Base-by-base conservation (phyloP, 768 basidiomycete species). In the Clitopilus hobsonii region DNA sequence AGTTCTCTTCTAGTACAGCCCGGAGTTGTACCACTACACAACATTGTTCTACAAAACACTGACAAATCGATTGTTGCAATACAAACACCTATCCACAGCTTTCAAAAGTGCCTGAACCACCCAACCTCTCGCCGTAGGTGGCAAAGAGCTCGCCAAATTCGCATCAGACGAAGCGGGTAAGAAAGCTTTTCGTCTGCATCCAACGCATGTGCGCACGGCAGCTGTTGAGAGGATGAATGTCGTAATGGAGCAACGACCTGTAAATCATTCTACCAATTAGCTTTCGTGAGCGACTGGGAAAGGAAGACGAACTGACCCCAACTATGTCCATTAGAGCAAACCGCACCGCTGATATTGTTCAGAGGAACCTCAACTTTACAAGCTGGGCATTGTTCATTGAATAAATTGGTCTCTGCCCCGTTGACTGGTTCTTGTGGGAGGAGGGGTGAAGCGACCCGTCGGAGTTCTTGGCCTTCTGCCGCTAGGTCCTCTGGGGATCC, bases 161-260 rank as follows among this genome's bases (percentile, higher is more conserved):
- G 63, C 58, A 58, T 67, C 58, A 51, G 63, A 66, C 10, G 79
- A 80, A 26, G 75, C 70, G n/a, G 89, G 83, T 13, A 88, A 74
- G 61, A 91, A 82, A 18, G 89, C 88, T 67, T 92, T 93, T 58
- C 90, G 79, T 63, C 81, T 81, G 64, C 91, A 94, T 49, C 89
- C 88, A 25, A 91, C 73, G 66, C 91, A 94, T 16, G 90, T 91
- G 55, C 89, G 80, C 29, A 90, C 86, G 68, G 76, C 76, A 13
- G 89, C 79, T 49, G 89, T 91, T n/a, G 88, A 79, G 26, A 93
- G 76, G 54, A 93, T 81, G 67, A 89, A 86, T 22, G 87, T 86
- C 32, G 91, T 93, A 49, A 91, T 76, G 10, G 89, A 88, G 65
- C 91, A 93, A 26, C 91, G 85, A 50, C 77, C 91, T 92, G 61